A percentile compares a stretch with the other conserved stretches of the same genome.
Evolutionary conservation across 2,329 filamentous ascomycete species (phyloP).

Genomic region (Fusarium sp.): DNA sequence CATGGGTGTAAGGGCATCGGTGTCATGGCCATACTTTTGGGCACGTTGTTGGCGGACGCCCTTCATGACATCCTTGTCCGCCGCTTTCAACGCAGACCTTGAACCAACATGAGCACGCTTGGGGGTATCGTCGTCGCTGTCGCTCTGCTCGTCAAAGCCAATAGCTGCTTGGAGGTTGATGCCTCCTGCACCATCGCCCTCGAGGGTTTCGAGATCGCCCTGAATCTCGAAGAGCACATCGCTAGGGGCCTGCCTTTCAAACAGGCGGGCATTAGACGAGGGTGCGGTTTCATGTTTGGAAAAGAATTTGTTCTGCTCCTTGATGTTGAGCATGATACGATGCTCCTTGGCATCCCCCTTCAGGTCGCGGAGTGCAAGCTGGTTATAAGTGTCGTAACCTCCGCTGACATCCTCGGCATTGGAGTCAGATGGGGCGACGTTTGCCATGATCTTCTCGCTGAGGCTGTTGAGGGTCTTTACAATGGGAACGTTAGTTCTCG

Average conservation of each 20-base stretch:
- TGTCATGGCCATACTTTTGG: conserved; percentile 62
- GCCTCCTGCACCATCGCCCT: conserved; percentile 57
- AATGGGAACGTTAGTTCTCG: conserved; percentile 81
- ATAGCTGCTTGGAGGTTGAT: conserved; percentile 69
- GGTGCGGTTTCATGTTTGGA: conserved; percentile 62
- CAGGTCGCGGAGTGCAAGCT: conserved; percentile 81
- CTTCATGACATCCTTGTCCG: conserved; percentile 70
- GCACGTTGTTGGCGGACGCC: conserved; percentile 68
- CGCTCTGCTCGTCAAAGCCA: conserved; percentile 73
- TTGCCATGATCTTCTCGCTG: conserved; percentile 91
- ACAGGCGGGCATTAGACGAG: conserved; percentile 59
- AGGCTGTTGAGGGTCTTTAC: conserved; percentile 88
- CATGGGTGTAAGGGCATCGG: conserved; percentile 62
- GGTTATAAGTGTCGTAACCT: conserved; percentile 75
- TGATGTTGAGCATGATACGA: conserved; percentile 84
- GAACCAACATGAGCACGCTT: conserved; percentile 71
- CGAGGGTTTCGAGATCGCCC: conserved; percentile 64
- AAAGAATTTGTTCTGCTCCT: conserved; percentile 86
- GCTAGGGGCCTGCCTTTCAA: conserved; percentile 72
- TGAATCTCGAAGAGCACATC: conserved; percentile 72
- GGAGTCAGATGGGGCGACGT: conserved; percentile 80
- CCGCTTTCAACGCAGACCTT: conserved; percentile 67
- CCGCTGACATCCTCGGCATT: conserved; percentile 65
- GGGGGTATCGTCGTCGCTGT: conserved; percentile 68
- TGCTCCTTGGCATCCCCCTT: conserved; percentile 75